Evolutionary conservation across 1,139 yeast species (phyloP).

Genomic region (Candida glucosophila): DNA sequence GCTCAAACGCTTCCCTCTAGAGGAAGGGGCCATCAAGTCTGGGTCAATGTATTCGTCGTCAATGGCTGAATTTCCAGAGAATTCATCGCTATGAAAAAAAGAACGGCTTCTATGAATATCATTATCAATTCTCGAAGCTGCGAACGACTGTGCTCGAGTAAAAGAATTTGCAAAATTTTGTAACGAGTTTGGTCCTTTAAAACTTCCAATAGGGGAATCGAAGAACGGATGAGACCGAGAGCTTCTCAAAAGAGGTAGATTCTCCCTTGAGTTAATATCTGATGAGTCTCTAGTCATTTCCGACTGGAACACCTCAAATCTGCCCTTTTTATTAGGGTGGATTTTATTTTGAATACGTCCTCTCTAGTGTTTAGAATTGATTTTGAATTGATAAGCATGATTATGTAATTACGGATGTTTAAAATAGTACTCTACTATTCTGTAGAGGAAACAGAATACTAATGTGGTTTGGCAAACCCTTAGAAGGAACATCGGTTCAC

Average conservation of each 20-base stretch:
- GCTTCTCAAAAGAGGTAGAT: conserved; percentile 13
- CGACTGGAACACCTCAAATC: too few species aligned
- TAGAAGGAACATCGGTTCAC: conserved; percentile 13
- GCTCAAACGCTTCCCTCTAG: conserved; percentile 57
- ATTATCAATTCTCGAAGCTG: conserved; percentile 35
- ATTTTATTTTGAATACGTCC: too few species aligned
- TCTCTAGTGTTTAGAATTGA: too few species aligned
- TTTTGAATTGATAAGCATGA: too few species aligned
- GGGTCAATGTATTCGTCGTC: conserved; percentile 66
- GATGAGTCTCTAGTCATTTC: too few species aligned
- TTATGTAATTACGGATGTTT: too few species aligned
- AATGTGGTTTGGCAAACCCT: conserved; percentile 4
- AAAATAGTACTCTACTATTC: too few species aligned
- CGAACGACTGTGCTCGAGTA: conserved; percentile 40
- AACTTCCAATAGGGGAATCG: conserved; percentile 37
- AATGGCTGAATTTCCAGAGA: conserved; percentile 12
- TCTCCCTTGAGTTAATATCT: too few species aligned
- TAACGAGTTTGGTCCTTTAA: conserved; percentile 38
- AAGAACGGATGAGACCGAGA: conserved; percentile 23
- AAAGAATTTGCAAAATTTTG: conserved; percentile 42
- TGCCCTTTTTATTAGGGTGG: too few species aligned
- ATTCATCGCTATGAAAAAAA: conserved; percentile 19
- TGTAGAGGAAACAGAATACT: conserved; percentile 1
- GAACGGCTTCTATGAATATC: conserved; percentile 36
- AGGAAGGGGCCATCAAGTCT: conserved; percentile 58